phyloP scores from a whole-genome alignment of 2,329 filamentous ascomycete species.

The Bipolaris cookei region DNA sequence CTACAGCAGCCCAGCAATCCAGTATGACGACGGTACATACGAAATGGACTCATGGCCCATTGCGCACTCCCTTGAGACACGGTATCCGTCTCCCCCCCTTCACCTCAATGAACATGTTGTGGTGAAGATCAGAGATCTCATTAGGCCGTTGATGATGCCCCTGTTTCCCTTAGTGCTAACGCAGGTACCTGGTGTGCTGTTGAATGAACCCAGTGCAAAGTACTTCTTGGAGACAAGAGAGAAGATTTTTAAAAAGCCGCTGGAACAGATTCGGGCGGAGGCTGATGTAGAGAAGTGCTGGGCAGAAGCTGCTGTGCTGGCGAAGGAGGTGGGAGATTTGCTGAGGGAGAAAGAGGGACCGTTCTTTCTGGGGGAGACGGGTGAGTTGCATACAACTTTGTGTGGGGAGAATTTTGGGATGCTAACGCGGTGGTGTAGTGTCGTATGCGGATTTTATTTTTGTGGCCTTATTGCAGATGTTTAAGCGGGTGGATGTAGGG shows the following conservation, averaged over 20 bases:
- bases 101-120: slow-evolving; percentile 63
- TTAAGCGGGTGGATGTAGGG: slow-evolving; percentile 46
- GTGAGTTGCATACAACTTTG: slow-evolving; percentile 24
- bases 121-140: slow-evolving; percentile 52
- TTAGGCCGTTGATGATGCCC: slow-evolving; percentile 36
- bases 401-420: background rate
- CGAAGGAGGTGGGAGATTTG: slow-evolving; percentile 50
- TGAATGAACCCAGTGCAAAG: slow-evolving; percentile 58
- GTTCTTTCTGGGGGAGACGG: slow-evolving; percentile 65
- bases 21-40: slow-evolving; percentile 62
- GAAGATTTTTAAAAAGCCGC: slow-evolving; percentile 57
- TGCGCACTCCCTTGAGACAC: slow-evolving; percentile 63
- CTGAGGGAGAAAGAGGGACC: slow-evolving; percentile 65
- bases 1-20: slow-evolving; percentile 65
- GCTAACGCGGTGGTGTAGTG: slow-evolving; percentile 26
- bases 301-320: slow-evolving; percentile 50
- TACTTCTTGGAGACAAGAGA: slow-evolving; percentile 65
- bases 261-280: slow-evolving; percentile 58
- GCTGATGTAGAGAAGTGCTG: slow-evolving; percentile 60
- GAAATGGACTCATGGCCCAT: slow-evolving; percentile 71
- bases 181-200: slow-evolving; percentile 57
- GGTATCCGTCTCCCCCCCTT: slow-evolving; percentile 64
- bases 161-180: slow-evolving; percentile 46
- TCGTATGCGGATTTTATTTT: slow-evolving; percentile 60
- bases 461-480: slow-evolving; percentile 57